A percentile compares a stretch with the other conserved stretches of the same genome.
Conservation (phyloP, 2,329 filamentous ascomycete species). For the Talaromyces sp. region DNA sequence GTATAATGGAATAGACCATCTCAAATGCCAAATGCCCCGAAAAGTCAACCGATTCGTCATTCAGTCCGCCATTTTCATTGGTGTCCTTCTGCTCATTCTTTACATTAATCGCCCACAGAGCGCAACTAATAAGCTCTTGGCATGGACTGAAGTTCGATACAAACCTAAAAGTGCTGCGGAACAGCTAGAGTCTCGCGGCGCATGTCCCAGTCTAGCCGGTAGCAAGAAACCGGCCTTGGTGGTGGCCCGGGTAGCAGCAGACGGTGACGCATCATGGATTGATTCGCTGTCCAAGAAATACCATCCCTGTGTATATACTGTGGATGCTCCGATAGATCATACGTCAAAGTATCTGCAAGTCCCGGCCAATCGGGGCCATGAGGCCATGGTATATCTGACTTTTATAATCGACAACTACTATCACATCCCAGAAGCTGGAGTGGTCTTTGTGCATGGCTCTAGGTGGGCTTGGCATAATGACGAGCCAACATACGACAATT, state of each 20-base stretch:
- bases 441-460: conserved; percentile 45
- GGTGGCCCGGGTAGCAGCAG: conserved; percentile 41
- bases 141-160: conserved; percentile 47
- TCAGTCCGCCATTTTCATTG: conserved; percentile 35
- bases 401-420: conserved; percentile 49
- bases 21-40: conserved; percentile 40
- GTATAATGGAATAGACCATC: not conserved
- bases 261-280: conserved; percentile 46
- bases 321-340: conserved; percentile 31
- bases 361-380: conserved; percentile 47
- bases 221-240: conserved; percentile 45
- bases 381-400: conserved; percentile 48
- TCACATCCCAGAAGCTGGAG: conserved; percentile 32
- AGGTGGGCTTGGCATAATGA: conserved; percentile 48
- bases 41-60: conserved; percentile 33
- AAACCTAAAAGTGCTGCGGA: conserved; percentile 30
- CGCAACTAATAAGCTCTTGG: conserved; percentile 32
- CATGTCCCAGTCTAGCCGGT: conserved; percentile 41
- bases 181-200: conserved; percentile 37
- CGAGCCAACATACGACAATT: conserved; percentile 37
- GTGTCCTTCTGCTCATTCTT: conserved; percentile 35
- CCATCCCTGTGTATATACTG: conserved; percentile 47
- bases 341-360: conserved; percentile 24
- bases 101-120: conserved; percentile 34
- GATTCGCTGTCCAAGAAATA: conserved; percentile 37